A percentile compares a stretch with the other conserved stretches of the same genome.
Evolutionary conservation across 805 yeast genomes (phyloP).

Genomic region (Kodamaea laetipori): DNA sequence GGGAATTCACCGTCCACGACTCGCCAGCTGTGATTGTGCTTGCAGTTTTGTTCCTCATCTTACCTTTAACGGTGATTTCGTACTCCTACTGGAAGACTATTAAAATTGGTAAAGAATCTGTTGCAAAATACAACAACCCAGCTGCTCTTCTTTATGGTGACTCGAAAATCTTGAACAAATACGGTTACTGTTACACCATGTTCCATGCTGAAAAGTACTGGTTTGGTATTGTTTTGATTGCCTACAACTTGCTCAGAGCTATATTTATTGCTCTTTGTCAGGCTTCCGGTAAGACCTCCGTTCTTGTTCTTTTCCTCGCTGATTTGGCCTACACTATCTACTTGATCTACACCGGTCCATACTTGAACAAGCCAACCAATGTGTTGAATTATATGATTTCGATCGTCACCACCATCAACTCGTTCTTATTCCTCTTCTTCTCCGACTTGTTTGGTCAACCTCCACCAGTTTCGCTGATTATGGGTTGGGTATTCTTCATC

Average conservation of each 20-base stretch:
- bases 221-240: slow-evolving; percentile 71
- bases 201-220: slow-evolving; percentile 78
- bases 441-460: slow-evolving; percentile 83
- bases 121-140: slow-evolving; percentile 66
- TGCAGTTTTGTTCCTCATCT: slow-evolving; percentile 69
- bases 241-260: slow-evolving; percentile 65
- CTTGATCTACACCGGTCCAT: slow-evolving; percentile 69
- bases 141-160: slow-evolving; percentile 88
- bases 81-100: slow-evolving; percentile 69
- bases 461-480: slow-evolving; percentile 72
- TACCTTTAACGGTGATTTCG: slow-evolving; percentile 59
- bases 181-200: slow-evolving; percentile 90
- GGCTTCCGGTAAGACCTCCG: slow-evolving; percentile 78
- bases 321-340: slow-evolving; percentile 71
- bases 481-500: slow-evolving; percentile 91
- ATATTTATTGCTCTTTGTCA: slow-evolving; percentile 79
- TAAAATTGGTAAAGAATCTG: slow-evolving; percentile 63
- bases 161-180: slow-evolving; percentile 66
- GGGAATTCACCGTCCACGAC: slow-evolving; percentile 83
- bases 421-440: slow-evolving; percentile 83
- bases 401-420: slow-evolving; percentile 72
- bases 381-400: slow-evolving; percentile 71
- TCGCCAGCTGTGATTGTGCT: slow-evolving; percentile 87
- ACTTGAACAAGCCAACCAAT: slow-evolving; percentile 81
- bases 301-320: slow-evolving; percentile 70